phyloP scores from a whole-genome alignment of 176 grass and related monocot genomes.

The Themeda triandra region DNA sequence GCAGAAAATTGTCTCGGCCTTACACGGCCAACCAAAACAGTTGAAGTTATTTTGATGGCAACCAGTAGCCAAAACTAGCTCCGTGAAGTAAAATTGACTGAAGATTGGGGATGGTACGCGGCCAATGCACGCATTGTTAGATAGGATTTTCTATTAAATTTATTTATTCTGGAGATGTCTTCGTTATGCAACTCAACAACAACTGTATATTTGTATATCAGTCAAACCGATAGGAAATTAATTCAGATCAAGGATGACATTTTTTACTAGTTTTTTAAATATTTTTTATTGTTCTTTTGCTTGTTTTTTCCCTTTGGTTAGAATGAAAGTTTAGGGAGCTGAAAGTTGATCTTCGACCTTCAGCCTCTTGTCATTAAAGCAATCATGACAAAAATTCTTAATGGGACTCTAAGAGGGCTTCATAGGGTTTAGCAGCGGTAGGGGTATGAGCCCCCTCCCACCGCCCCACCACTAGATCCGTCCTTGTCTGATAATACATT shows the following conservation, averaged over 20 bases:
- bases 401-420: no score
- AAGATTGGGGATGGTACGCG: slow-evolving; percentile 19
- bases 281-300: no score
- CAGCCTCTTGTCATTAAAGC: no score
- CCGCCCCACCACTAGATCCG: no score
- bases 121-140: background rate
- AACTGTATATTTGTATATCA: slow-evolving; percentile 33
- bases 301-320: background rate
- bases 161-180: background rate
- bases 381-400: no score
- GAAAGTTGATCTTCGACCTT: no score
- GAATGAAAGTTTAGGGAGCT: no score
- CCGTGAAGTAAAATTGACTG: slow-evolving; percentile 17
- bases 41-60: background rate
- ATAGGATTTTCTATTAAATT: slow-evolving; percentile 11
- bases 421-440: no score
- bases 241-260: background rate
- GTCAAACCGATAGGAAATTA: background rate
- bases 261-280: background rate
- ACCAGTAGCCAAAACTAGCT: background rate
- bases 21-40: background rate
- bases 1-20: background rate
- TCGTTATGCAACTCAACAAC: background rate
- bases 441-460: no score
- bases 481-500: no score